These are phyloP conservation scores for Aspergillus coremiiformis DNA, from an alignment of 495 filamentous ascomycete species.

Conservation along the genomic window DNA sequence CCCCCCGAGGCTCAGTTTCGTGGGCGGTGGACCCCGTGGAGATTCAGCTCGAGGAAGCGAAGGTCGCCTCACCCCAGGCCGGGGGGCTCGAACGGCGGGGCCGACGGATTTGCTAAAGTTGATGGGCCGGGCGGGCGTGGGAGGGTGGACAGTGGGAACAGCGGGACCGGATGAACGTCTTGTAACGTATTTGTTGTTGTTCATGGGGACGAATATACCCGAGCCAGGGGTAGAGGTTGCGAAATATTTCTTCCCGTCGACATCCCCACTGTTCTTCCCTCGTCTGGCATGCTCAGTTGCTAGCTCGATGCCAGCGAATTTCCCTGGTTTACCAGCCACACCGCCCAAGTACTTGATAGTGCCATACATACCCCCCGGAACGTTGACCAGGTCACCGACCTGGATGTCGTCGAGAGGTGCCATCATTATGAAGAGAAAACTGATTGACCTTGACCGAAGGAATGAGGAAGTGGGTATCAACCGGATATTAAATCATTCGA, in stretches of 20 bases:
- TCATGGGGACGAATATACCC: conserved; percentile 90
- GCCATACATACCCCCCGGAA: conserved; percentile 90
- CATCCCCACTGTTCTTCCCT: conserved; percentile 95
- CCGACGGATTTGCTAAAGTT: conserved; percentile 86
- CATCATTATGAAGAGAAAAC: conserved; percentile 16
- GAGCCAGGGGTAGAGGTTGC: conserved; percentile 66
- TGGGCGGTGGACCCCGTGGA: conserved; percentile 45
- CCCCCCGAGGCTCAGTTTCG: conserved; percentile 54
- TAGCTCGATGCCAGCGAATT: conserved; percentile 93
- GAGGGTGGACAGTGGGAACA: conserved; percentile 60
- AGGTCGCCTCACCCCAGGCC: conserved; percentile 40
- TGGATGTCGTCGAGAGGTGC: conserved; percentile 51
- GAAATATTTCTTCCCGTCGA: conserved; percentile 83
- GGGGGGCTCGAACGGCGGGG: conserved; percentile 59
- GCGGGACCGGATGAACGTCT: conserved; percentile 41
- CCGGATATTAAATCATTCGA: not conserved
- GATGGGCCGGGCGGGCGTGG: conserved; percentile 49
- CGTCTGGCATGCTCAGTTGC: conserved; percentile 67
- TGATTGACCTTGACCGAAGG: not conserved
- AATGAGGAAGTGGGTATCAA: not conserved
- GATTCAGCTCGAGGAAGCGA: conserved; percentile 85
- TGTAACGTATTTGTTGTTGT: conserved; percentile 69
- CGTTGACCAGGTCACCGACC: conserved; percentile 86
- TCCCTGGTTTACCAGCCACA: conserved; percentile 82
- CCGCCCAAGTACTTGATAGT: conserved; percentile 81